Percentiles rank a stretch among this genome's conserved stretches.
Evolutionary conservation across 1,139 yeast species (phyloP).

Genomic region (Sugiyamaella paludigena): DNA sequence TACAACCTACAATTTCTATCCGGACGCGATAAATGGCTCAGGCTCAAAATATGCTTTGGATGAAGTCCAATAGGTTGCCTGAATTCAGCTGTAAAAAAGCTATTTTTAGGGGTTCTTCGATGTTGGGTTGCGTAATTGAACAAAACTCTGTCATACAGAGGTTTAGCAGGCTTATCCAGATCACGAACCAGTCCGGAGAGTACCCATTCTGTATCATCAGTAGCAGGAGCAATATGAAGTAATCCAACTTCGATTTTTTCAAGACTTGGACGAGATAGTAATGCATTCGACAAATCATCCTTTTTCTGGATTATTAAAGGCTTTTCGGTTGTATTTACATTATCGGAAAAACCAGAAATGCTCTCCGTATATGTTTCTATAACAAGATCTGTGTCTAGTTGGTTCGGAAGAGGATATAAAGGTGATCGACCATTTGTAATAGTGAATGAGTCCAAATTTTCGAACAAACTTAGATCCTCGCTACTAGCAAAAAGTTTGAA

Average conservation of each 20-base stretch:
- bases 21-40: conserved; percentile 21
- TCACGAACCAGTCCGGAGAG: conserved; percentile 29
- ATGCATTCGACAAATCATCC: too few relatives aligned
- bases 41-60: conserved; percentile 37
- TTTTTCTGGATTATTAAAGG: conserved; percentile 8
- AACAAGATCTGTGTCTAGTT: conserved; percentile 25
- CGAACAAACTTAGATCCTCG: conserved; percentile 1
- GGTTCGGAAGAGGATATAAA: conserved; percentile 23
- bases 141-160: conserved; percentile 24
- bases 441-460: conserved; percentile 27
- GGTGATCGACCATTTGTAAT: conserved; percentile 29
- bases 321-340: not conserved
- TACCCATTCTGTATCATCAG: conserved; percentile 26
- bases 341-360: not conserved
- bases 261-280: not conserved
- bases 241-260: conserved; percentile 31
- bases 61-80: conserved; percentile 47
- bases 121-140: conserved; percentile 27
- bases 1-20: conserved; percentile 40
- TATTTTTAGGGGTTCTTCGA: conserved; percentile 27
- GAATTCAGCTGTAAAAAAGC: conserved; percentile 30
- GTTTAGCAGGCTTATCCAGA: conserved; percentile 15
- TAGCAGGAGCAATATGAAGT: conserved; percentile 21
- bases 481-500: not conserved
- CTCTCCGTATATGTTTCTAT: conserved; percentile 29